Evolutionary conservation across 192 early-diverging fungal species (phyloP).

Genomic region (Linnemannia hyalina): DNA sequence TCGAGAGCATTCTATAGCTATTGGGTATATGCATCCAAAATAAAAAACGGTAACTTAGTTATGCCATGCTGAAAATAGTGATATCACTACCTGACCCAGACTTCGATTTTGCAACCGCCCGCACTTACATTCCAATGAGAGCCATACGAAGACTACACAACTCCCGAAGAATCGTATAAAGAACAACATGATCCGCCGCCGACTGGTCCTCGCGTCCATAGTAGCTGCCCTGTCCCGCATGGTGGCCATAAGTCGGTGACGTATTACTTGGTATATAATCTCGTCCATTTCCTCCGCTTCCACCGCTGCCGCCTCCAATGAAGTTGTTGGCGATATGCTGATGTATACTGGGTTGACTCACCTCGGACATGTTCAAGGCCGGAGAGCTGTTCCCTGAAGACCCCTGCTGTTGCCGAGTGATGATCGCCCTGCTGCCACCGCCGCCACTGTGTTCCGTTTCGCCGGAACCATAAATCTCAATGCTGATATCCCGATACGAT

Average conservation of each 20-base stretch:
- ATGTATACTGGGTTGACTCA: slow-evolving; percentile 18
- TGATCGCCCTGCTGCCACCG: background rate
- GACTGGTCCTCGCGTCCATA: slow-evolving; percentile 18
- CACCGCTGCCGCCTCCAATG: background rate
- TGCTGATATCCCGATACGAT: slow-evolving; percentile 15
- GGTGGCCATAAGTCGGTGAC: slow-evolving; percentile 21
- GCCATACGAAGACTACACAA: slow-evolving; percentile 41
- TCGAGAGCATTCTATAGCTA: slow-evolving; percentile 58
- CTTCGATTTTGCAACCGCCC: background rate
- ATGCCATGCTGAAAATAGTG: no score
- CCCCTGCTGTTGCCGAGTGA: background rate
- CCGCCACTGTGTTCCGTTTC: background rate
- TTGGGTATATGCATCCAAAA: no score
- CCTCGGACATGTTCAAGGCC: slow-evolving; percentile 12
- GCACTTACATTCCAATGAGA: slow-evolving; percentile 45
- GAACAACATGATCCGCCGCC: slow-evolving; percentile 44
- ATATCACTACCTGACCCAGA: no score
- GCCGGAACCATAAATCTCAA: background rate
- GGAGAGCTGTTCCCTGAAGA: slow-evolving; percentile 34
- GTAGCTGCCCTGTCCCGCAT: slow-evolving; percentile 6
- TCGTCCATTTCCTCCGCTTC: background rate
- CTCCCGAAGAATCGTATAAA: slow-evolving; percentile 47
- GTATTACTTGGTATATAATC: slow-evolving; percentile 13
- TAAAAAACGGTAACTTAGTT: no score
- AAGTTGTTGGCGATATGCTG: slow-evolving; percentile 8